phyloP scores from a whole-genome alignment of 2,329 filamentous ascomycete genomes.

The Colletotrichum sojae region DNA sequence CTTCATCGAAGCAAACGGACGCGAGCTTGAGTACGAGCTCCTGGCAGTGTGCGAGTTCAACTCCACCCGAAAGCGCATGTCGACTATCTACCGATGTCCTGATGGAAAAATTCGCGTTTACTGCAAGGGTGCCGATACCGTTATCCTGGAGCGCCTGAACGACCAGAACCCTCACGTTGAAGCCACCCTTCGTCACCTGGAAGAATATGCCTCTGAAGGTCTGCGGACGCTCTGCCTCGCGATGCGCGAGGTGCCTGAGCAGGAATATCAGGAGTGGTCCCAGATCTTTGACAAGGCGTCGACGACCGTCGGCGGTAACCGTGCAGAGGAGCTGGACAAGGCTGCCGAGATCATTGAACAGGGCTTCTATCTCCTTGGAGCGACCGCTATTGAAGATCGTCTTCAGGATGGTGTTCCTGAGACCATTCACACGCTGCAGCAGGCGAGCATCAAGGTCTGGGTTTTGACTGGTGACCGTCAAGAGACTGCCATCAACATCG shows the following conservation, averaged over 20 bases:
- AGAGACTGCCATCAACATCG: conserved; percentile 99
- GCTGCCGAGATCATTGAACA: conserved; percentile 96
- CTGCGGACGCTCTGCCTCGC: conserved; percentile 94
- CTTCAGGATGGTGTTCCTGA: conserved; percentile 98
- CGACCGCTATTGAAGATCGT: conserved; percentile 97
- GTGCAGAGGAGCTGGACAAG: conserved; percentile 96
- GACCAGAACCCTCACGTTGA: conserved; percentile 90
- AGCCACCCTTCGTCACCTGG: conserved; percentile 91
- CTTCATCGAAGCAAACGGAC: conserved; percentile 82
- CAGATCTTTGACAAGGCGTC: conserved; percentile 88
- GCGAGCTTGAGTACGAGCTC: conserved; percentile 86
- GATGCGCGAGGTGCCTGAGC: conserved; percentile 91
- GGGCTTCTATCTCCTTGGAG: conserved; percentile 90
- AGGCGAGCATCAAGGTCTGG: conserved; percentile 98
- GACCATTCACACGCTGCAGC: conserved; percentile 96
- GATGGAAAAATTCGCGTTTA: conserved; percentile 96
- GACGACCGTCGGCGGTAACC: conserved; percentile 92
- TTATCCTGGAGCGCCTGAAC: conserved; percentile 92
- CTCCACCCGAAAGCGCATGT: conserved; percentile 97
- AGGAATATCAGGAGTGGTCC: conserved; percentile 90
- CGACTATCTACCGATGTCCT: conserved; percentile 94
- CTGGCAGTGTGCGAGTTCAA: conserved; percentile 99
- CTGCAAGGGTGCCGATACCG: conserved; percentile 97
- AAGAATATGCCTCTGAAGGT: conserved; percentile 98
- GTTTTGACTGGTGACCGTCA: conserved; percentile 97